Base-by-base conservation (phyloP, 1,139 yeast species). In the Kurtzmaniella quercitrusa region DNA sequence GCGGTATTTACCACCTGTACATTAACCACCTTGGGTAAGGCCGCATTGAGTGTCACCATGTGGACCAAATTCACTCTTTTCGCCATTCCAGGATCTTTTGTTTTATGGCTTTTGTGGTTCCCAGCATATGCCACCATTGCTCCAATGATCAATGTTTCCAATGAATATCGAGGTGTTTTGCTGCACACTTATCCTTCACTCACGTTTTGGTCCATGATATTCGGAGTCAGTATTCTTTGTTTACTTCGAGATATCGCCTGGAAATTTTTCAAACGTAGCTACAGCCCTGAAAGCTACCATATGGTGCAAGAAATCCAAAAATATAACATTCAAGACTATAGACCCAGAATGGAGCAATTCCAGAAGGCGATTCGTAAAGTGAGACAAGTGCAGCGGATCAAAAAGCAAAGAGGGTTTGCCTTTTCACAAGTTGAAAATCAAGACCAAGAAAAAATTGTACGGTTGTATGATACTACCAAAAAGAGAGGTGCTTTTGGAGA, bases 361-460 rank as follows among this genome's bases (percentile, higher is more conserved):
- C 98, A 94, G 62, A 89, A 87, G 64, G 97, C 98, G 5, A 93
- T 94, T 46, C 78, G 98, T 59, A 93, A 91, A 60, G 98, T 93
- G 35, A 84, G 99, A 63, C 98, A 94, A 63, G 98, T 94, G 32
- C 97, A 93, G 63, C 79, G 99, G 63, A 91, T 93, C 85, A 88
- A 95, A 60, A 94, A 93, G 59, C 98, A 93, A 68, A 84, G 98
- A 65, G 98, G 98, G 16, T 94, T 88, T 74, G 99, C 99, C 1
- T 94, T 93, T 57, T 89, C 98, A 3, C 98, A 93, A 64, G 93
- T 88, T 41, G 96, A 89, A 52, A 95, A 87, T 53, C 85, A 82
- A 55, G 95, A 95, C 39, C 98, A 93, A 64, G 95, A 88, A 50
- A 82, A 84, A 58, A 80, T 94, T 50, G 84, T 94, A 41, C 78